Percentiles rank a stretch among this genome's conserved stretches.
phyloP scores from a whole-genome alignment of 1,139 yeast genomes.

The Magnusiomyces paraingens region DNA sequence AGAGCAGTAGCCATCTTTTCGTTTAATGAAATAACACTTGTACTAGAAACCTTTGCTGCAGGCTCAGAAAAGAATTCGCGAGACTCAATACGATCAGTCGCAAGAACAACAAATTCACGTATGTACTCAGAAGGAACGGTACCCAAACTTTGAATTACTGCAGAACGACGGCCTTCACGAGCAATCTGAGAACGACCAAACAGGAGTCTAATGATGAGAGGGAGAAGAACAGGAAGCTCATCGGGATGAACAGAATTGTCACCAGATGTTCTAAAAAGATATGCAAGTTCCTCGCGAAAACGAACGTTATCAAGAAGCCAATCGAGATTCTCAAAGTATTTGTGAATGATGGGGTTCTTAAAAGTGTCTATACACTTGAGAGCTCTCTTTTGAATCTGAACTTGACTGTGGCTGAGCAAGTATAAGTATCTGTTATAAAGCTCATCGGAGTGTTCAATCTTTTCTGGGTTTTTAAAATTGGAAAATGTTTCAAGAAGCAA shows the following conservation, averaged over 20 bases:
- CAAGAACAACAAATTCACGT: slow-evolving; percentile 53
- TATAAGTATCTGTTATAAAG: slow-evolving; percentile 50
- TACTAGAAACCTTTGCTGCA: slow-evolving; percentile 9
- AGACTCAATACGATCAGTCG: slow-evolving; percentile 49
- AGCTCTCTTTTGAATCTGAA: slow-evolving; percentile 65
- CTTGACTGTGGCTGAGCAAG: slow-evolving; percentile 56
- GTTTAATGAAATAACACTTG: slow-evolving; percentile 18
- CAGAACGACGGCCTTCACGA: slow-evolving; percentile 65
- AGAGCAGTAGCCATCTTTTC: slow-evolving; percentile 22
- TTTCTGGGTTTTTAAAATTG: slow-evolving; percentile 57
- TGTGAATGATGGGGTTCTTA: slow-evolving; percentile 51
- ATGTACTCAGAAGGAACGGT: slow-evolving; percentile 52
- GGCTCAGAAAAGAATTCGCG: slow-evolving; percentile 32
- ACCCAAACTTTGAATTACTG: slow-evolving; percentile 67
- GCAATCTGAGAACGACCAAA: slow-evolving; percentile 75
- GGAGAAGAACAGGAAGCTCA: slow-evolving; percentile 59
- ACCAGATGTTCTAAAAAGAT: slow-evolving; percentile 45
- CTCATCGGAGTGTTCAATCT: slow-evolving; percentile 44
- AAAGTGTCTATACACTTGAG: slow-evolving; percentile 65
- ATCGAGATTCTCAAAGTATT: slow-evolving; percentile 65
- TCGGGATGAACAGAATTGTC: slow-evolving; percentile 51
- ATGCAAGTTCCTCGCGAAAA: slow-evolving; percentile 77
- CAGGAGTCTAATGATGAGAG: slow-evolving; percentile 66
- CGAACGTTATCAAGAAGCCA: slow-evolving; percentile 76
- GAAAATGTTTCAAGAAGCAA: slow-evolving; percentile 55